Evolutionary conservation across 2,329 filamentous ascomycete species (phyloP).

Genomic region (Myriosclerotinia curreyana): DNA sequence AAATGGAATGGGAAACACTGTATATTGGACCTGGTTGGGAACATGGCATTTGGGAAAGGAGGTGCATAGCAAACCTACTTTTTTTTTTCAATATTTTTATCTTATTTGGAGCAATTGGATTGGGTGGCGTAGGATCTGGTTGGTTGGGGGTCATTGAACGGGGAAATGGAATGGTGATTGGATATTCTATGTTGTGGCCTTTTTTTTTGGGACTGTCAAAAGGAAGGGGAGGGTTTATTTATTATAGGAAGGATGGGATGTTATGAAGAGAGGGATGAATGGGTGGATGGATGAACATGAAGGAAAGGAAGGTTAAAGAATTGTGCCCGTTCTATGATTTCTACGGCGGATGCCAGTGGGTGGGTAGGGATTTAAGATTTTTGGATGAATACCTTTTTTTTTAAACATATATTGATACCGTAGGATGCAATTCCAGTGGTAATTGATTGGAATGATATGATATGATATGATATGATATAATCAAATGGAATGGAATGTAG

Average conservation of each 20-base stretch:
- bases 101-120: background rate
- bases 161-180: background rate
- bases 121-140: background rate
- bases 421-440: background rate
- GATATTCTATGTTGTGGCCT: background rate
- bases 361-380: background rate
- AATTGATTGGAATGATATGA: constrained; percentile 3
- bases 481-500: too few species aligned
- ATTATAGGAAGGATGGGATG: background rate
- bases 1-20: background rate
- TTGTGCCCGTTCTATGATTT: too few species aligned
- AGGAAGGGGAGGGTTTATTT: background rate
- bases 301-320: background rate
- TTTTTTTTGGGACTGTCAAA: background rate
- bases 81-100: background rate
- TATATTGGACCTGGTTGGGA: constrained; percentile 3
- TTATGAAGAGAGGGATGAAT: constrained; percentile 1
- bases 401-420: background rate
- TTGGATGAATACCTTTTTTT: background rate
- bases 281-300: background rate
- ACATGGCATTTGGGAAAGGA: constrained; percentile 6
- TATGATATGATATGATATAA: background rate
- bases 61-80: constrained; percentile 15
- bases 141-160: background rate
- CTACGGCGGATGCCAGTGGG: too few species aligned